Conservation (phyloP, 2,329 filamentous ascomycete genomes). For the Xylariaceae sp. region DNA sequence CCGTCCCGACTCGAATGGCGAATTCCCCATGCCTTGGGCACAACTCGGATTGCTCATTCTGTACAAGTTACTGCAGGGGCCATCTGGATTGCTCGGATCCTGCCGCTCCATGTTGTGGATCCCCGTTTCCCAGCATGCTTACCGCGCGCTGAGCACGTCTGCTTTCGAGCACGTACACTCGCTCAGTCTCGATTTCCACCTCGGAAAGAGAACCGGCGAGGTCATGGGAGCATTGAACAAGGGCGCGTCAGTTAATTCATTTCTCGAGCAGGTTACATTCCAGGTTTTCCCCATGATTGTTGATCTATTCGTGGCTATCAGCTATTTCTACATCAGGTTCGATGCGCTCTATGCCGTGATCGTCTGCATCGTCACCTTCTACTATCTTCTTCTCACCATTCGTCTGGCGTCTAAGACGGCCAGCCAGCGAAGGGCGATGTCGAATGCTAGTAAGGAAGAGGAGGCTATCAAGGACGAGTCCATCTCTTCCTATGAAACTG, state of each 20-base stretch:
- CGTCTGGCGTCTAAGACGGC: slow-evolving; percentile 91
- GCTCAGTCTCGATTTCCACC: slow-evolving; percentile 91
- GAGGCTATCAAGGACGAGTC: slow-evolving; percentile 98
- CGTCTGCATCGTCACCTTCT: slow-evolving; percentile 85
- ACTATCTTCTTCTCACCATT: slow-evolving; percentile 94
- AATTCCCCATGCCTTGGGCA: slow-evolving; percentile 59
- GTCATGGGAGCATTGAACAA: slow-evolving; percentile 94
- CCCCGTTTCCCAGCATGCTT: slow-evolving; percentile 93
- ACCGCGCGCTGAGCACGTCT: slow-evolving; percentile 86
- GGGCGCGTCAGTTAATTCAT: slow-evolving; percentile 91
- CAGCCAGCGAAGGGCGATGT: slow-evolving; percentile 87
- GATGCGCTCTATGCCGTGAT: slow-evolving; percentile 88
- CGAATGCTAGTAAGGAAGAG: slow-evolving; percentile 89
- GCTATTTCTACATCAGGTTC: slow-evolving; percentile 71
- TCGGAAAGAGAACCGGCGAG: slow-evolving; percentile 94
- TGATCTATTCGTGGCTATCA: slow-evolving; percentile 79
- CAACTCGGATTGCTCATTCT: slow-evolving; percentile 71
- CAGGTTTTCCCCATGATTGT: slow-evolving; percentile 92
- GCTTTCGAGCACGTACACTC: slow-evolving; percentile 97
- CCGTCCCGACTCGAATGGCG: slow-evolving; percentile 43
- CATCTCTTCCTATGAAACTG: slow-evolving; percentile 95
- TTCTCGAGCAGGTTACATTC: slow-evolving; percentile 94
- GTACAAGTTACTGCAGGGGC: slow-evolving; percentile 78
- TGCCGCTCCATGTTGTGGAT: slow-evolving; percentile 85
- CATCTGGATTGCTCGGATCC: slow-evolving; percentile 80